Evolutionary conservation across 2,329 filamentous ascomycete genomes (phyloP).

Genomic region (Corynespora cassiicola): DNA sequence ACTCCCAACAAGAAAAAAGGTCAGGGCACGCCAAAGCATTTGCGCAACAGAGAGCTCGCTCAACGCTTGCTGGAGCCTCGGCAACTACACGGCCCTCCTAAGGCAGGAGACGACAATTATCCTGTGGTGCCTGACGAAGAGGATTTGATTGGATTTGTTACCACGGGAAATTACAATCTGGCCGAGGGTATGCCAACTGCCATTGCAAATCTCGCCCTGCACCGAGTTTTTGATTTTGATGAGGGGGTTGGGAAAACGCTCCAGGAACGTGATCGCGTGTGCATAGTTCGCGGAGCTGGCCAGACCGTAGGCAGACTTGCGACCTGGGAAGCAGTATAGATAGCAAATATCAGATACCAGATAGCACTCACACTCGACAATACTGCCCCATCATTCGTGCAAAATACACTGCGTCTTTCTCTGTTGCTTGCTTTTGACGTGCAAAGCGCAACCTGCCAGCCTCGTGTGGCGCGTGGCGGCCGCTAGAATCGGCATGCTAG

Average conservation of each 20-base stretch:
- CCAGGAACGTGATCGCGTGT: slow-evolving; percentile 66
- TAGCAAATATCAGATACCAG: no score
- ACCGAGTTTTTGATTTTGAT: slow-evolving; percentile 60
- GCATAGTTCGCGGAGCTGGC: slow-evolving; percentile 83
- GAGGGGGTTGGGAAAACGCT: slow-evolving; percentile 34
- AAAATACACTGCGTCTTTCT: no score
- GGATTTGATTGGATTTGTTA: slow-evolving; percentile 90
- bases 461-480: slow-evolving; percentile 16
- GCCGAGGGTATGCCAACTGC: slow-evolving; percentile 77
- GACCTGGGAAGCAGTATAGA: slow-evolving; percentile 72
- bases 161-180: slow-evolving; percentile 83
- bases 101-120: slow-evolving; percentile 52
- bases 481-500: slow-evolving; percentile 21
- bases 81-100: slow-evolving; percentile 12
- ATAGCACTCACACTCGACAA: no score
- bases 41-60: slow-evolving; percentile 30
- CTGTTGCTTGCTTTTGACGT: no score
- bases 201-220: slow-evolving; percentile 72
- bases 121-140: slow-evolving; percentile 73
- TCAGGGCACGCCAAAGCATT: slow-evolving; percentile 23
- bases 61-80: slow-evolving; percentile 28
- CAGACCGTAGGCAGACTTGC: slow-evolving; percentile 80
- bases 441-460: no score
- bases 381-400: no score
- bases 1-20: slow-evolving; percentile 11